Conservation (phyloP, 805 yeast genomes). For the Yueomyces sp. region DNA sequence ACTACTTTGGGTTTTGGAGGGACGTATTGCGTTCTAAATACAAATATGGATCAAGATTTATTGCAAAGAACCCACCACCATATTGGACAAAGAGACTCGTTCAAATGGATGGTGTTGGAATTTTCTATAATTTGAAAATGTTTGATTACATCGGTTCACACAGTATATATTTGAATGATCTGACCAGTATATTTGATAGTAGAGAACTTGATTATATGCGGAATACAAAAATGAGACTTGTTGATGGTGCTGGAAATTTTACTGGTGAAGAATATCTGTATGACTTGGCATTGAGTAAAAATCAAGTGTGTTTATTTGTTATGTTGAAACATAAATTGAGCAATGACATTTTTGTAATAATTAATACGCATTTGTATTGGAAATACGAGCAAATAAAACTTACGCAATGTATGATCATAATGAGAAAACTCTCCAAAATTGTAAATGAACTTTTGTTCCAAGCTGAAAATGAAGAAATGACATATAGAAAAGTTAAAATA, state of each 20-base stretch:
- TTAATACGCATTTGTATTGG: slow-evolving; percentile 57
- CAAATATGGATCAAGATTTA: slow-evolving; percentile 35
- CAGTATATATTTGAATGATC: slow-evolving; percentile 23
- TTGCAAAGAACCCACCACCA: slow-evolving; percentile 36
- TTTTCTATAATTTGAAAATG: slow-evolving; percentile 35
- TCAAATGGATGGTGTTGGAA: slow-evolving; percentile 47
- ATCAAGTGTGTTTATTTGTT: slow-evolving; percentile 45
- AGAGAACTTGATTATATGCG: slow-evolving; percentile 16
- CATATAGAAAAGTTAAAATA: slow-evolving; percentile 21
- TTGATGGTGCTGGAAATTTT: slow-evolving; percentile 21
- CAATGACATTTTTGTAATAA: slow-evolving; percentile 29
- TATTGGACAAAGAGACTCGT: slow-evolving; percentile 37
- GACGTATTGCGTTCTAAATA: slow-evolving; percentile 15
- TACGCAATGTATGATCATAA: slow-evolving; percentile 36
- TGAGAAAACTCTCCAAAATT: slow-evolving; percentile 21
- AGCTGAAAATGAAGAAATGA: slow-evolving; percentile 8
- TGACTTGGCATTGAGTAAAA: slow-evolving; percentile 30
- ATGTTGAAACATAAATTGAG: slow-evolving; percentile 33
- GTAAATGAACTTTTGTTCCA: slow-evolving; percentile 14
- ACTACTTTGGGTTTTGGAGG: slow-evolving; percentile 30
- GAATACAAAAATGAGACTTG: slow-evolving; percentile 10
- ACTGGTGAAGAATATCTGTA: slow-evolving; percentile 14
- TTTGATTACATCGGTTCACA: slow-evolving; percentile 29
- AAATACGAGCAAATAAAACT: slow-evolving; percentile 41
- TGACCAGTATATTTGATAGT: slow-evolving; percentile 18